These are phyloP conservation scores for Tetrahymena elliotti DNA, from an alignment of 73 alveolate genomes.

Conservation along the genomic window DNA sequence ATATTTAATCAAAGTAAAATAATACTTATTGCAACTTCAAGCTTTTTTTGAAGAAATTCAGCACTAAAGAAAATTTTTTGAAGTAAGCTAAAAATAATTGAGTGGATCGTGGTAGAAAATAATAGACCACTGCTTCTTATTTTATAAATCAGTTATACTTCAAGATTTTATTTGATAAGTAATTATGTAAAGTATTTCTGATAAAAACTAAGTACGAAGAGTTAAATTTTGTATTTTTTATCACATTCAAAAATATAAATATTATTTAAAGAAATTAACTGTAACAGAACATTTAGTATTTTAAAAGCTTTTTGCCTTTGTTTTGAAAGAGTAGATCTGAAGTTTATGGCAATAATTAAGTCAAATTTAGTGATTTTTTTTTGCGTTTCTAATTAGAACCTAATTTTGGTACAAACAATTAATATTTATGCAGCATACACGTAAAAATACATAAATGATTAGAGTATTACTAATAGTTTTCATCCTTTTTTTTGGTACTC, in stretches of 20 bases:
- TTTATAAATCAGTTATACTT: neutral
- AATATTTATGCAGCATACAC: neutral
- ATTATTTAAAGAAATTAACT: neutral
- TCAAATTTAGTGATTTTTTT: neutral
- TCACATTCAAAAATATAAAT: neutral
- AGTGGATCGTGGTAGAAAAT: neutral
- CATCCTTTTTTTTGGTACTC: no score
- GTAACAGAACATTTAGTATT: neutral
- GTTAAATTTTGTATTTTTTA: neutral
- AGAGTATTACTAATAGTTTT: neutral
- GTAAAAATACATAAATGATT: neutral
- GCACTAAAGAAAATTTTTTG: neutral
- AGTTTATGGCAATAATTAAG: neutral
- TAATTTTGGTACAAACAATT: neutral
- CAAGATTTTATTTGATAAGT: neutral
- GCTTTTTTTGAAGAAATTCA: no score
- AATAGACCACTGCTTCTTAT: neutral
- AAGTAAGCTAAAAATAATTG: neutral
- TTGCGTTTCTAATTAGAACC: neutral
- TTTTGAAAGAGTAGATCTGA: neutral
- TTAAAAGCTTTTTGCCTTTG: neutral
- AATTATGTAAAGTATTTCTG: neutral
- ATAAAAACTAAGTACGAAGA: neutral
- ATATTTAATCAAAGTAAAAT: no score
- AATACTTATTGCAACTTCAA: neutral